Base-by-base conservation (phyloP, 2,329 filamentous ascomycete species). In the Alternaria dauci region DNA sequence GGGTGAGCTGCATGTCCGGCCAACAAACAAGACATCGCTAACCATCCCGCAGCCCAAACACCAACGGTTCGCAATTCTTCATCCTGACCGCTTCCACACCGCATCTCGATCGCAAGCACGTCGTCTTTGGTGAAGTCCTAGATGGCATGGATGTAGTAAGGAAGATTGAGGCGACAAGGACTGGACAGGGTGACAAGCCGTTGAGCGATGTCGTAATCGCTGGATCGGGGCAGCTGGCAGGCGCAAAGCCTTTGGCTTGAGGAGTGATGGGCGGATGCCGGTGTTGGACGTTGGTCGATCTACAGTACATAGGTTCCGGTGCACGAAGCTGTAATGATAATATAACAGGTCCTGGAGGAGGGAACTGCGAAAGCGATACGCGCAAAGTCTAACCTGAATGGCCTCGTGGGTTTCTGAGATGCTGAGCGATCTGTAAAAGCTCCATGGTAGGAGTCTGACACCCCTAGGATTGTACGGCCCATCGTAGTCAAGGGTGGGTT, bases 51-150 rank as follows among this genome's bases (percentile, higher is more conserved):
- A 60, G 95, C 0, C 93, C 93, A 0, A 94, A 94, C 73, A 97
- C 94, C 39, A 99, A 99, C 76, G 95, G 91, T 11, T 95, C 91
- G 73, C 95, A 99, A 77, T 99, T 99, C 78, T 99, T 98, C 74
- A 97, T 99, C 68, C 97, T 95, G 0, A 97, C 94, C 0, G 95
- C 97, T 79, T 96, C 96, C 81, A 93, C 94, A 65, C 90, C 93
- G 8, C 98, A 94, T 94, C 81, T 98, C 54, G 95, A 98, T 77
- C 89, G 91, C 63, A 96, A 97, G 79, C 95, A 99, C 78, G 97
- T 94, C 1, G 91, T 98, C 53, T 99, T 99, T 76, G 95, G 95
- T 0, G 86, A 94, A 44, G 93, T 92, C 0, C 89, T 94, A 32
- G 91, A 94, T 75, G 95, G 95, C 0, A 82, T 97, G 74, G 94